These are phyloP conservation scores for Elaeis guineensis DNA, from an alignment of 176 grass and related monocot species.

Conservation along the genomic window DNA sequence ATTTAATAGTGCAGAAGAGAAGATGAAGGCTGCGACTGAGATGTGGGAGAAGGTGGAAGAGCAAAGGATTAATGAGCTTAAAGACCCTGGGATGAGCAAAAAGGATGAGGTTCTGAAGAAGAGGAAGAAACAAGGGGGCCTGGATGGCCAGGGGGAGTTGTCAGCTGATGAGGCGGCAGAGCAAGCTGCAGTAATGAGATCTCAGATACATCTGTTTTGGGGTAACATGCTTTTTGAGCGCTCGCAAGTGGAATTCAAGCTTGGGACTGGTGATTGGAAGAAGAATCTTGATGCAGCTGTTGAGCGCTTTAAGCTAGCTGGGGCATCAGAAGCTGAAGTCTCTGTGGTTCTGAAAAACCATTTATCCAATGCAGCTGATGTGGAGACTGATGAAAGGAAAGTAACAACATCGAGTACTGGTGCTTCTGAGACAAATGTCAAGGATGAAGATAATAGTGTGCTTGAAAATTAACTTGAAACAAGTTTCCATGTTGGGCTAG, in stretches of 20 bases:
- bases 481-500: background rate
- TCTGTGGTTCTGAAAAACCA: slow-evolving; percentile 83
- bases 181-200: slow-evolving; percentile 80
- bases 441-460: slow-evolving; percentile 53
- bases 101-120: slow-evolving; percentile 63
- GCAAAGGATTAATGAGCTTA: slow-evolving; percentile 65
- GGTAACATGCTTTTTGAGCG: slow-evolving; percentile 99
- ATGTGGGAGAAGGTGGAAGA: slow-evolving; percentile 99
- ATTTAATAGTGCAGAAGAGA: slow-evolving; percentile 78
- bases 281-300: slow-evolving; percentile 79
- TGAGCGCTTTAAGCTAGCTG: slow-evolving; percentile 85
- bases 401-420: slow-evolving; percentile 19
- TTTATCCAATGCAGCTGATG: slow-evolving; percentile 52
- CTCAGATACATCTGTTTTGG: slow-evolving; percentile 98
- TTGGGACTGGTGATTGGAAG: slow-evolving; percentile 63
- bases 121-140: slow-evolving; percentile 43
- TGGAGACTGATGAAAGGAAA: slow-evolving; percentile 50
- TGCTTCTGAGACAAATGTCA: slow-evolving; percentile 31
- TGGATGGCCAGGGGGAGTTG: slow-evolving; percentile 57
- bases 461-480: slow-evolving; percentile 35
- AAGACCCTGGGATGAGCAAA: slow-evolving; percentile 47
- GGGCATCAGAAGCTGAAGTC: slow-evolving; percentile 90
- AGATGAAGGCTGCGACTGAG: slow-evolving; percentile 83
- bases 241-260: slow-evolving; percentile 94
- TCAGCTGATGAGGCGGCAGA: slow-evolving; percentile 70